Evolutionary conservation across 306 rosid genomes (phyloP), one percentile per base, ranked within the genome.

Genomic region (Abrus pulchellus): DNA sequence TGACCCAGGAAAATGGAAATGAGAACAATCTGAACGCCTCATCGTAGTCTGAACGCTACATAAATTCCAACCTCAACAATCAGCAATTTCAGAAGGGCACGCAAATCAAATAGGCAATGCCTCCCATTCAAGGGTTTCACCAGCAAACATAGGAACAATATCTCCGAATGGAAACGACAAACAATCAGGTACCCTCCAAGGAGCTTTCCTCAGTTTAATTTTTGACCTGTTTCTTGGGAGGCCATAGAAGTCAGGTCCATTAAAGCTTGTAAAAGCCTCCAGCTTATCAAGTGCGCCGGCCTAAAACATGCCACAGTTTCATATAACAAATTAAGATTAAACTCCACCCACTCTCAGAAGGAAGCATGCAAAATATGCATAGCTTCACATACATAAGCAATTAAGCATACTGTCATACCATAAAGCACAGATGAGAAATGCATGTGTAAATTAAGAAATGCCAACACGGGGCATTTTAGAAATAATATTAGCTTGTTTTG

Each of bases 191-290:
- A 94, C 98, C 85, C 54, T 89, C 91, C 97, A 92, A 68, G 89
- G 89, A 70, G 85, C 84, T 83, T 86, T 91, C 81, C 79, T 86
- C 87, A 94, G 76, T 72, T 72, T 91, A 67, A 91, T 87, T 85
- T 90, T 92, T 14, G 84, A 82, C 41, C 85, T 80, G 88, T 91
- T 94, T 83, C 97, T 80, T 20, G 98, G 97, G 65, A 94, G 91
- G 36, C 97, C 94, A 80, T 94, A 94, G 84, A 94, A 94, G 84
- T 94, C 98, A n/a, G 98, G 94, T 68, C 97, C 98, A 83, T 92
- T 94, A 45, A 94, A 94, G 87, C 98, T 92, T 75, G 97, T 85
- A 84, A 94, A 94, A 38, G 97, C 95, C 83, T 94, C 98, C 78
- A 94, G 86, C 86, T 91, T 92, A 84, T 88, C 94, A 1, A 94